These are phyloP conservation scores for Lactarius tabidus DNA, from an alignment of 768 basidiomycete species.

Conservation along the genomic window DNA sequence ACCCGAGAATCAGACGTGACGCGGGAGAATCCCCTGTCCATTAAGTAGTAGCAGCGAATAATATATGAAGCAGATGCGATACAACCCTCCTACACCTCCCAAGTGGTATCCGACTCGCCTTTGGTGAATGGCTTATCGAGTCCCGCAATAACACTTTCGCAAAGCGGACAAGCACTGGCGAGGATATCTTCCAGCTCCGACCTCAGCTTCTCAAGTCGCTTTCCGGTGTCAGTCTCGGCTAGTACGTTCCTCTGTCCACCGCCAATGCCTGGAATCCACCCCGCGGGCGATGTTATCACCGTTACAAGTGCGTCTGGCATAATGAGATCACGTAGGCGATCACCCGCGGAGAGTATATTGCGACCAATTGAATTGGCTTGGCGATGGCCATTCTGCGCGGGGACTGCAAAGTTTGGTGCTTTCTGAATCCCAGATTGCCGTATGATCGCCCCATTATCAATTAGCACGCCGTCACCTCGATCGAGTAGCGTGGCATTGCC, in stretches of 20 bases:
- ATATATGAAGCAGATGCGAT: slow-evolving; percentile 12
- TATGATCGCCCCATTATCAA: slow-evolving; percentile 28
- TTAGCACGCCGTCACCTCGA: slow-evolving; percentile 24
- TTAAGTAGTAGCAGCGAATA: slow-evolving; percentile 5
- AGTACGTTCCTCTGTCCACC: slow-evolving; percentile 43
- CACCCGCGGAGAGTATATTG: slow-evolving; percentile 83
- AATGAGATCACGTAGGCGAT: slow-evolving; percentile 86
- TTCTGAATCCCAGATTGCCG: slow-evolving; percentile 54
- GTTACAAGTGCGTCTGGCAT: slow-evolving; percentile 89
- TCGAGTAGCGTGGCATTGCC: slow-evolving; percentile 37
- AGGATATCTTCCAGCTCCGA: slow-evolving; percentile 86
- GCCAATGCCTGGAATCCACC: slow-evolving; percentile 68
- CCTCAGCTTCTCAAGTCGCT: slow-evolving; percentile 67
- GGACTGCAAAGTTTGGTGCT: slow-evolving; percentile 59
- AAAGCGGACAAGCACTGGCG: slow-evolving; percentile 87
- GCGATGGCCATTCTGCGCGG: slow-evolving; percentile 59
- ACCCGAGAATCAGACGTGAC: not conserved
- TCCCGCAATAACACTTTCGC: slow-evolving; percentile 82
- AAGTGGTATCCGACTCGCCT: slow-evolving; percentile 74
- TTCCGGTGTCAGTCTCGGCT: slow-evolving; percentile 50
- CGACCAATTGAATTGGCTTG: slow-evolving; percentile 67
- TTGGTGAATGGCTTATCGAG: slow-evolving; percentile 85
- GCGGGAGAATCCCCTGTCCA: not conserved
- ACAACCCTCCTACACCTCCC: slow-evolving; percentile 51
- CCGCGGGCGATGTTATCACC: slow-evolving; percentile 66